These are phyloP conservation scores for Colletotrichum limetticola DNA, from an alignment of 2,329 filamentous ascomycete species.

Conservation along the genomic window DNA sequence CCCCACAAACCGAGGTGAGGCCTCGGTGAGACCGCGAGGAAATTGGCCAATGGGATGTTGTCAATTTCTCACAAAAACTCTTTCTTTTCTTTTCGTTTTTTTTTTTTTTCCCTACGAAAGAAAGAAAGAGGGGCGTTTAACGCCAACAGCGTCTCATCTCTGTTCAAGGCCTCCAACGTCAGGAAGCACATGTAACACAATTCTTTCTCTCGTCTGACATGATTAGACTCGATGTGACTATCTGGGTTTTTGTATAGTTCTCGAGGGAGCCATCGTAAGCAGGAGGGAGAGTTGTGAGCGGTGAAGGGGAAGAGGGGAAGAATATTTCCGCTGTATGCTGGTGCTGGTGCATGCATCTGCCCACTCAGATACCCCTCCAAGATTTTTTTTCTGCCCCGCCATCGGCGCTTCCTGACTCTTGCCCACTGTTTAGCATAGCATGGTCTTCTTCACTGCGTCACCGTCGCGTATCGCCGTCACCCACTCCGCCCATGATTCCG, in stretches of 20 bases:
- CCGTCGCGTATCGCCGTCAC: background rate
- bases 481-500: background rate
- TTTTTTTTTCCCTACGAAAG: background rate
- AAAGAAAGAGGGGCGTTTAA: background rate
- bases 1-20: background rate
- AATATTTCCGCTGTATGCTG: background rate
- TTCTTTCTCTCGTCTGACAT: too few relatives aligned
- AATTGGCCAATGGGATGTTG: background rate
- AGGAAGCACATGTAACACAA: background rate
- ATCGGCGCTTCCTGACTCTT: conserved; percentile 20
- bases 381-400: conserved; percentile 28
- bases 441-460: conserved; percentile 10
- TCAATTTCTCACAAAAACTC: background rate
- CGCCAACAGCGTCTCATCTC: background rate
- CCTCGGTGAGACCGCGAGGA: background rate
- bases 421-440: background rate
- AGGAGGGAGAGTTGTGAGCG: background rate
- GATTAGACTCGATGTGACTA: too few relatives aligned
- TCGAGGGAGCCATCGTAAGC: background rate
- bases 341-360: background rate
- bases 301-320: background rate
- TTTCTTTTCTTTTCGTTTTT: background rate
- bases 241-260: background rate
- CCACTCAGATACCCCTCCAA: background rate
- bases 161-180: background rate